These are phyloP conservation scores for Alternaria sp. DNA, from an alignment of 2,329 filamentous ascomycete genomes.

Conservation along the genomic window DNA sequence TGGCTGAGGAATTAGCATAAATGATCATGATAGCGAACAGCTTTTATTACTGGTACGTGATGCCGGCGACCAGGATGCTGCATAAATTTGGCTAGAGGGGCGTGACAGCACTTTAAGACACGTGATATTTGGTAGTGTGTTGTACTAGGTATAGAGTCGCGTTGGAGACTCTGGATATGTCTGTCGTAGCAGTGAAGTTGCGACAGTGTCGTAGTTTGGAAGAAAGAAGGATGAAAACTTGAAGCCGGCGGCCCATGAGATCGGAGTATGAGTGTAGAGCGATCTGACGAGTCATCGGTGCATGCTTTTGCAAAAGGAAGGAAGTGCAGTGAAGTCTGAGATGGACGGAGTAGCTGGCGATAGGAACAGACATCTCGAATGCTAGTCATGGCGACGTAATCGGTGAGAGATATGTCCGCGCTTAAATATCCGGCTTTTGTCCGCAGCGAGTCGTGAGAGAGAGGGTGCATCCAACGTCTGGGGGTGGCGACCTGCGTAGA, in stretches of 20 bases:
- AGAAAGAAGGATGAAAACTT: neutral
- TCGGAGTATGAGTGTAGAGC: neutral
- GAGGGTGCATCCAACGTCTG: neutral
- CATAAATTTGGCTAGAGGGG: neutral
- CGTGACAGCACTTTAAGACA: neutral
- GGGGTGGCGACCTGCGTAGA: neutral
- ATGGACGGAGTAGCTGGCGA: neutral
- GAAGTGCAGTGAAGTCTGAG: neutral
- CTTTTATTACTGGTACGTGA: neutral
- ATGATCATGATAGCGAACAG: neutral
- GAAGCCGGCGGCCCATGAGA: neutral
- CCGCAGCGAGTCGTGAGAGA: neutral
- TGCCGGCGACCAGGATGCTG: neutral
- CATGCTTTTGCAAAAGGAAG: neutral
- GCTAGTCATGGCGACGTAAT: neutral
- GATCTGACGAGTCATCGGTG: neutral
- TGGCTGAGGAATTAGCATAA: neutral
- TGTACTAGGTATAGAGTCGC: neutral
- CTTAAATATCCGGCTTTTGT: neutral
- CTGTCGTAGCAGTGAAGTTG: neutral
- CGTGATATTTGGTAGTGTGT: neutral
- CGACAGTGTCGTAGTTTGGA: neutral
- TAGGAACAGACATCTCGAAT: neutral
- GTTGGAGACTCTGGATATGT: neutral
- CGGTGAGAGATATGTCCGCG: neutral